A percentile compares a stretch with the other conserved stretches of the same genome.
Conservation (phyloP, 768 basidiomycete species). For the Kondoa subrosea region DNA sequence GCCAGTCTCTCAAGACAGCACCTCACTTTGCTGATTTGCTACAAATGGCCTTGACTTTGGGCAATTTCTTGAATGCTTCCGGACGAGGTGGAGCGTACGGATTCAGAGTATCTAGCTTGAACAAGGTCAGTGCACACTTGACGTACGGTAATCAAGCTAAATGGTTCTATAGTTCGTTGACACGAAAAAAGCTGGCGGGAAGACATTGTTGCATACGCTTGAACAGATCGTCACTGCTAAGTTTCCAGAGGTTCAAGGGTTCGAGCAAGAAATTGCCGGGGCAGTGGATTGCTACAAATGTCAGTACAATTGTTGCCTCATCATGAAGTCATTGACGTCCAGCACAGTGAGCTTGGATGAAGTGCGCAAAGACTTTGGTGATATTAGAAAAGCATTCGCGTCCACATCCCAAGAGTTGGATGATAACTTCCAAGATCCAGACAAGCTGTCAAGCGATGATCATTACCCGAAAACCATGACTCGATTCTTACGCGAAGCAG, state of each 20-base stretch:
- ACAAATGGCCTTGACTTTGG: slow-evolving; percentile 77
- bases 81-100: slow-evolving; percentile 95
- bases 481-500: slow-evolving; percentile 58
- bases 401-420: slow-evolving; percentile 61
- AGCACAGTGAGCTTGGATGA: slow-evolving; percentile 66
- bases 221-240: slow-evolving; percentile 73
- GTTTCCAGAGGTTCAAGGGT: slow-evolving; percentile 71
- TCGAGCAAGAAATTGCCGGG: slow-evolving; percentile 70
- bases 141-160: too few relatives aligned
- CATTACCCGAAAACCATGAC: slow-evolving; percentile 83
- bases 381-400: slow-evolving; percentile 59
- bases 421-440: slow-evolving; percentile 58
- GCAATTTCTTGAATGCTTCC: slow-evolving; percentile 96
- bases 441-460: slow-evolving; percentile 42
- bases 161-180: slow-evolving; percentile 90
- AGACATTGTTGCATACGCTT: slow-evolving; percentile 83
- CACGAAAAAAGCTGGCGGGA: slow-evolving; percentile 88
- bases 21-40: slow-evolving; percentile 67
- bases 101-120: slow-evolving; percentile 92
- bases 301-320: slow-evolving; percentile 31
- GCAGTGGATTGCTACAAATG: slow-evolving; percentile 88
- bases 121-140: too few relatives aligned
- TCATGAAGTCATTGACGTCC: slow-evolving; percentile 19
- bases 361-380: slow-evolving; percentile 53
- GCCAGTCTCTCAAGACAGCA: slow-evolving; percentile 61